phyloP scores from a whole-genome alignment of 2,329 filamentous ascomycete genomes.

The Ophiostoma quercus region DNA sequence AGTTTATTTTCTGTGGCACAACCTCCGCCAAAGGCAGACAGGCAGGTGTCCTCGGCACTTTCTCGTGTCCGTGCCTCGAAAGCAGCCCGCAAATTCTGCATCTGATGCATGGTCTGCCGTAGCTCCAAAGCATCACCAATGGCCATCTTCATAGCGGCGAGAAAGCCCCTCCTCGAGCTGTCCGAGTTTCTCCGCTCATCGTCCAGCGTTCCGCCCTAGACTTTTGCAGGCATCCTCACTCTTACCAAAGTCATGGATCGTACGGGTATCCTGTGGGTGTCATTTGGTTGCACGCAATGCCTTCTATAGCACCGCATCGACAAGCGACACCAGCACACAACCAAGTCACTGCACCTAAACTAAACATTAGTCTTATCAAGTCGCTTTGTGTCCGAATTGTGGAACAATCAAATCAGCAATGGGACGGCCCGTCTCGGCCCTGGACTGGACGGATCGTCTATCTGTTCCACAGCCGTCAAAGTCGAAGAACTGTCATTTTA shows the following conservation, averaged over 20 bases:
- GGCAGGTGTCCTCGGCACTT: background rate
- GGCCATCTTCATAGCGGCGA: background rate
- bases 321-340: background rate
- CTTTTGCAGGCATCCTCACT: background rate
- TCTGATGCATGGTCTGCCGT: background rate
- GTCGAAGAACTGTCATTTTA: slow-evolving; percentile 12
- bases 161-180: background rate
- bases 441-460: background rate
- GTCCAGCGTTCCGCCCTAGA: background rate
- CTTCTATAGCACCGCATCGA: background rate
- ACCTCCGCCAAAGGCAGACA: background rate
- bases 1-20: background rate
- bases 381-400: slow-evolving; percentile 6
- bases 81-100: background rate
- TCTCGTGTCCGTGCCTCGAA: background rate
- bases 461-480: slow-evolving; percentile 7
- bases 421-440: slow-evolving; percentile 15
- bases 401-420: background rate
- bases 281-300: background rate
- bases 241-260: background rate
- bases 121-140: background rate
- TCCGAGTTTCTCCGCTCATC: background rate
- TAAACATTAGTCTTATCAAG: background rate
- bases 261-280: background rate
- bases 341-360: background rate